Percentiles rank a stretch among this genome's conserved stretches.
Conservation (phyloP, 2,329 filamentous ascomycete genomes). For the Lasiodiplodia sp. region DNA sequence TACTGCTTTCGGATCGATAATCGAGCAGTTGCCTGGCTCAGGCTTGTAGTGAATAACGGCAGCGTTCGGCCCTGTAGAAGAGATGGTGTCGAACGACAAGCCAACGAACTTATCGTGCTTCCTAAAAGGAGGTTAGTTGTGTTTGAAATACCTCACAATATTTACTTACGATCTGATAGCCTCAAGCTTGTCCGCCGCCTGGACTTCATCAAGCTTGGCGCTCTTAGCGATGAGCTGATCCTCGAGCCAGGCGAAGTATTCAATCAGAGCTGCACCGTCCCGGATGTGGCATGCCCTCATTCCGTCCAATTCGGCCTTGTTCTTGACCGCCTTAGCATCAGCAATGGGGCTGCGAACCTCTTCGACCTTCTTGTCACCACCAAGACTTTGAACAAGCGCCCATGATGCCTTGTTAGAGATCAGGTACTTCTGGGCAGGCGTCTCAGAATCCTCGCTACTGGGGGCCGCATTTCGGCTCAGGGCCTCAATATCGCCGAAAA, state of each 20-base stretch:
- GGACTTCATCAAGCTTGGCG: conserved; percentile 80
- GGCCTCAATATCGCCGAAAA: conserved; percentile 78
- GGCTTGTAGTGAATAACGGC: conserved; percentile 97
- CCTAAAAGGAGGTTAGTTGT: conserved; percentile 37
- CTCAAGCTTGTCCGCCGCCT: conserved; percentile 91
- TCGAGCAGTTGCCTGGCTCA: conserved; percentile 79
- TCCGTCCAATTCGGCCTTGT: conserved; percentile 84
- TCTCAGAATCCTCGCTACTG: conserved; percentile 42
- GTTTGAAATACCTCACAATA: not conserved
- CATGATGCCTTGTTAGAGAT: conserved; percentile 91
- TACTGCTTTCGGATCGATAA: conserved; percentile 82
- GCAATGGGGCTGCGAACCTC: conserved; percentile 86
- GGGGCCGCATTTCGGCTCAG: conserved; percentile 59
- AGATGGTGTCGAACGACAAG: conserved; percentile 94
- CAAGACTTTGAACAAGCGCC: conserved; percentile 86
- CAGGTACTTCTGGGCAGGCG: conserved; percentile 71
- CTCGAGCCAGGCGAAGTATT: conserved; percentile 98
- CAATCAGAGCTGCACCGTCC: conserved; percentile 86
- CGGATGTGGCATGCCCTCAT: conserved; percentile 95
- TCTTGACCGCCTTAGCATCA: conserved; percentile 95
- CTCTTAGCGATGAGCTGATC: conserved; percentile 81
- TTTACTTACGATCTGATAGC: conserved; percentile 63
- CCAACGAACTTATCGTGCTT: conserved; percentile 81
- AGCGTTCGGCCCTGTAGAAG: conserved; percentile 89
- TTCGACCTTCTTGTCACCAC: conserved; percentile 84